These are phyloP conservation scores for Exidia glandulosa DNA, from an alignment of 768 basidiomycete species.

Conservation along the genomic window DNA sequence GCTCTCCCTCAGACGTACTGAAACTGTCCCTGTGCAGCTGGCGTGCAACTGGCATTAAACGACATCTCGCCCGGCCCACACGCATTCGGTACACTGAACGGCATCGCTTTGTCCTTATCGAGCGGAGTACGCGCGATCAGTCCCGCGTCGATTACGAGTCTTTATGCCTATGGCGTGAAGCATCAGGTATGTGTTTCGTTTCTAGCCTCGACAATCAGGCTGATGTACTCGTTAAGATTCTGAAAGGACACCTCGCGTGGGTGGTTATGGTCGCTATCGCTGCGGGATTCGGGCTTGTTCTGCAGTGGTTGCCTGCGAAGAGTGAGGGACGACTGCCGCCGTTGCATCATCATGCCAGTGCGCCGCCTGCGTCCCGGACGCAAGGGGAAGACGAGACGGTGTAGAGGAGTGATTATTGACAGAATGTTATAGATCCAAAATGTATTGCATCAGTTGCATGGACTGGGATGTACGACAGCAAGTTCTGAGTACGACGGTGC, in stretches of 20 bases:
- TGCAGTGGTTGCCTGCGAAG: not conserved
- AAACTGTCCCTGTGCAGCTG: not conserved
- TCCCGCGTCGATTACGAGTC: not conserved
- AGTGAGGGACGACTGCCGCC: not conserved
- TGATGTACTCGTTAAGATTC: not conserved
- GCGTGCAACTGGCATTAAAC: slow-evolving; percentile 3
- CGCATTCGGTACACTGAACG: slow-evolving; percentile 4
- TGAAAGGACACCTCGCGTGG: not conserved
- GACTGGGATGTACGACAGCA: too few relatives aligned
- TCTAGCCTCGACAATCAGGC: not conserved
- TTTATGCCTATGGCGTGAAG: not conserved
- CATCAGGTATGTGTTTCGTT: not conserved
- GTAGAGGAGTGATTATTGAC: too few relatives aligned
- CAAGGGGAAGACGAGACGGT: too few relatives aligned
- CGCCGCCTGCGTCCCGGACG: too few relatives aligned
- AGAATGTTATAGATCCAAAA: too few relatives aligned
- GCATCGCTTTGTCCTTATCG: slow-evolving; percentile 1
- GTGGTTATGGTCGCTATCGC: not conserved
- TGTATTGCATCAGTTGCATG: too few relatives aligned
- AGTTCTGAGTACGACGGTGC: too few relatives aligned
- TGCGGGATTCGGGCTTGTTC: not conserved
- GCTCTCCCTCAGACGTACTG: not conserved
- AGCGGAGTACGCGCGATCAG: not conserved
- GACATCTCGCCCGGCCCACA: slow-evolving; percentile 1
- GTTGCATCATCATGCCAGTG: too few relatives aligned